These are phyloP conservation scores for Cladosporium halotolerans DNA, from an alignment of 2,329 filamentous ascomycete species.

Conservation along the genomic window DNA sequence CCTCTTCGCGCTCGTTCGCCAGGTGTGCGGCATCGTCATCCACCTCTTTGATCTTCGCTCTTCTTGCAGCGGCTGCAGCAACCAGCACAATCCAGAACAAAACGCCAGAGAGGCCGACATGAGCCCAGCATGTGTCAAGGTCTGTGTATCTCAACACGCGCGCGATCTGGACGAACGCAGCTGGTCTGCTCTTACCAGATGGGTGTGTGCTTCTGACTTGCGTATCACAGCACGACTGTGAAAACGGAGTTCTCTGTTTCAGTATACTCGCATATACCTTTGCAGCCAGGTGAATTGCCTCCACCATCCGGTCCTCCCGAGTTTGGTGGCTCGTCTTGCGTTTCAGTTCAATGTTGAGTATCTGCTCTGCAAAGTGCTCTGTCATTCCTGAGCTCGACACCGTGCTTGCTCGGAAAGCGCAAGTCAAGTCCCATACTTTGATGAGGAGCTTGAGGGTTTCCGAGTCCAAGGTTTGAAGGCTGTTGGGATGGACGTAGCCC, in stretches of 20 bases:
- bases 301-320: constrained; percentile 16
- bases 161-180: constrained; percentile 17
- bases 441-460: neutral
- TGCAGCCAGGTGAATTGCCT: constrained; percentile 25
- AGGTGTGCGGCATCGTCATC: constrained; percentile 4
- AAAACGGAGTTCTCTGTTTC: constrained; percentile 18
- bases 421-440: neutral
- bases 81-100: constrained; percentile 29
- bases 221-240: constrained; percentile 13
- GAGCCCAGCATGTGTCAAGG: constrained; percentile 27
- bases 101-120: constrained; percentile 24
- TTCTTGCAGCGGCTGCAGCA: constrained; percentile 26
- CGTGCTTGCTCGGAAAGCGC: neutral
- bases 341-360: neutral
- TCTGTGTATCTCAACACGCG: constrained; percentile 22
- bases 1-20: constrained; percentile 13
- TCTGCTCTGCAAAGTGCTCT: neutral
- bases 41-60: constrained; percentile 6
- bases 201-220: neutral
- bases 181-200: neutral
- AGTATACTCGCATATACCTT: constrained; percentile 25
- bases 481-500: too few relatives aligned
- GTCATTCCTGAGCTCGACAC: neutral
- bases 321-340: neutral
- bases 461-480: neutral